Base-by-base conservation (phyloP, 768 basidiomycete genomes). In the Russula emetica region DNA sequence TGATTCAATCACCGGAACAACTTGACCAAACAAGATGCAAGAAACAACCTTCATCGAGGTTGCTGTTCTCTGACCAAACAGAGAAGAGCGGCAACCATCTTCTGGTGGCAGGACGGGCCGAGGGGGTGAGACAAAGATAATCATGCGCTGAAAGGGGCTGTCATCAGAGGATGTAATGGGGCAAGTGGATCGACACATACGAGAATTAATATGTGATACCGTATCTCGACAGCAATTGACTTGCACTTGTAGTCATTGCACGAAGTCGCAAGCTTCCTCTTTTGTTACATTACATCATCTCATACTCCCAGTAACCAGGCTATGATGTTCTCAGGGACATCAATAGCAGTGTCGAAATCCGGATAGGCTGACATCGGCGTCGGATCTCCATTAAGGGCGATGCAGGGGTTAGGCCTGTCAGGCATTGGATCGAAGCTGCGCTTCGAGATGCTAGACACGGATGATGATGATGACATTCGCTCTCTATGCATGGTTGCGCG, bases 1-100 rank as follows among this genome's bases (percentile, higher is more conserved):
- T 13, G 13, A 36, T 36, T 36, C 36, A 11, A 36, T 36, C 2
- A 36, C 34, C 2, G 34, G 8, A 36, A 36, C 34, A 36, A 13
- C 10, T 13, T 36, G 6, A 30, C 1, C 34, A 36, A 36, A 36
- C 10, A 36, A 36, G 5, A 36, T 13, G 10, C 38, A 40, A 40
- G 16, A 36, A 36, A 40, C 55, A 45, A 32, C 55, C 55, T 57
- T 57, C 55, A 16, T 57, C 55, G 55, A 57, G 28, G 13, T 57
- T 45, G 42, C 42, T 22, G 6, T 24, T 42, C 40, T 45, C 55
- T 22, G n/a, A 1, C 10, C 4, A n/a, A 45, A 11, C 28, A 7
- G 55, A 30, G 55, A 54, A 1, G 5, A 36, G 1, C 1, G 2
- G 42, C 55, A 45, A 32, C 28, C 42, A 16, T 55, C 55, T 42